Evolutionary conservation across 2,329 filamentous ascomycete genomes (phyloP).

Genomic region (Nemania serpens): DNA sequence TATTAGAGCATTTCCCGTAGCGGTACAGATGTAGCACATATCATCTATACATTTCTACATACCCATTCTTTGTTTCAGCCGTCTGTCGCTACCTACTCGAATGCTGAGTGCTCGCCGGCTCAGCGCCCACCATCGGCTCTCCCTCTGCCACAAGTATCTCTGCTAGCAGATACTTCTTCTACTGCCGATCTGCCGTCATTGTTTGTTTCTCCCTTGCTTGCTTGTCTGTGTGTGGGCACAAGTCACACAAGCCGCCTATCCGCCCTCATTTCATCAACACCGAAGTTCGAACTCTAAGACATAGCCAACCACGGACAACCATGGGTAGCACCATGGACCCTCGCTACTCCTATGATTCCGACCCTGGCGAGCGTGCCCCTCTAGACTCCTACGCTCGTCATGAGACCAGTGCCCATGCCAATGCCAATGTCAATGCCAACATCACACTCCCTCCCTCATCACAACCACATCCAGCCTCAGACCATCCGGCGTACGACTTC

Average conservation of each 20-base stretch:
- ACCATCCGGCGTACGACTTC: constrained; percentile 11
- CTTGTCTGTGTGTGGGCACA: no score
- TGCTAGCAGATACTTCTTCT: no score
- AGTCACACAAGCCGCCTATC: not conserved
- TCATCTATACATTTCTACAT: not conserved
- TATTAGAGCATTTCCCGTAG: not conserved
- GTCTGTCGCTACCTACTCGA: no score
- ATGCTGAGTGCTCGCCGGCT: constrained; percentile 10
- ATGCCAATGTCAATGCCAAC: constrained; percentile 3
- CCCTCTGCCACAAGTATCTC: not conserved
- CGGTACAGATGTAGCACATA: no score
- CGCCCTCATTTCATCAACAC: constrained; percentile 9
- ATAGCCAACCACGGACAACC: constrained; percentile 5
- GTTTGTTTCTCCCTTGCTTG: no score
- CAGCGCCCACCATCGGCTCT: constrained; percentile 18
- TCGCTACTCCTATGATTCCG: constrained; percentile 40
- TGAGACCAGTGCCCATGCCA: constrained; percentile 3
- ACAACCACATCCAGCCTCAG: constrained; percentile 3
- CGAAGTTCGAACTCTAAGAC: constrained; percentile 5
- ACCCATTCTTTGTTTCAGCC: no score
- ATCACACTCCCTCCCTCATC: constrained; percentile 21
- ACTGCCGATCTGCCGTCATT: no score
- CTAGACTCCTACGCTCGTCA: constrained; percentile 32
- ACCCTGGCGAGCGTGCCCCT: constrained; percentile 38
- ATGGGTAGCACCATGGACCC: constrained; percentile 35